Percentiles rank a stretch among this genome's conserved stretches.
Conservation (phyloP, 176 grass and related monocot species). For the Luzula sylvatica region DNA sequence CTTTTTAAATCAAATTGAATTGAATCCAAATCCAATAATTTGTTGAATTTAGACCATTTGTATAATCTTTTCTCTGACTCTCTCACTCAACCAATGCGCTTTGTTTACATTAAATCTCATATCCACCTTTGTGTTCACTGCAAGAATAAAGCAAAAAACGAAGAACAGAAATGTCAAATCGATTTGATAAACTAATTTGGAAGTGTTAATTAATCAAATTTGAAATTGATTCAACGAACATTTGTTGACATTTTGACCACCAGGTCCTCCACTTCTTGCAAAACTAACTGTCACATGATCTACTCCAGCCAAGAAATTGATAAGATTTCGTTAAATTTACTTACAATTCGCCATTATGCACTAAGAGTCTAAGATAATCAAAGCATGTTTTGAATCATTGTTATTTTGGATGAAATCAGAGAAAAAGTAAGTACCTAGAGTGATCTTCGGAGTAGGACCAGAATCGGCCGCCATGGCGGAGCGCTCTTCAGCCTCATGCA, state of each 20-base stretch:
- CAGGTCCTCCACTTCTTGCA: constrained; percentile 95
- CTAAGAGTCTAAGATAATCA: not conserved
- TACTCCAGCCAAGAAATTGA: constrained; percentile 20
- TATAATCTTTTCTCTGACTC: constrained; percentile 67
- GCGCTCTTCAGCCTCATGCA: constrained; percentile 68
- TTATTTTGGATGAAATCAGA: no score
- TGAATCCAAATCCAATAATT: constrained; percentile 10
- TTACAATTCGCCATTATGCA: not conserved
- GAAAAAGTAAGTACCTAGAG: no score
- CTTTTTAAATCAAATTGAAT: constrained; percentile 8
- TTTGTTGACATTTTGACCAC: constrained; percentile 99
- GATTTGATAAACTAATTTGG: not conserved
- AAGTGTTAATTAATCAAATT: not conserved
- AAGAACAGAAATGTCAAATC: not conserved
- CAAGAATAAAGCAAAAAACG: constrained; percentile 2
- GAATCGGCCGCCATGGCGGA: constrained; percentile 50
- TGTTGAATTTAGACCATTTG: constrained; percentile 47
- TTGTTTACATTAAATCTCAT: constrained; percentile 91
- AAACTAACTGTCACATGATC: constrained; percentile 80
- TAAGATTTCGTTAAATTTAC: constrained; percentile 18
- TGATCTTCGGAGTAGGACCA: no score
- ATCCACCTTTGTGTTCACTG: constrained; percentile 98
- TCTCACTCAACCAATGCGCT: constrained; percentile 88
- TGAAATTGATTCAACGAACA: constrained; percentile 25
- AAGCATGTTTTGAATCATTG: not conserved